Evolutionary conservation across 495 filamentous ascomycete genomes (phyloP).

Genomic region (Aspergillus cristatus): DNA sequence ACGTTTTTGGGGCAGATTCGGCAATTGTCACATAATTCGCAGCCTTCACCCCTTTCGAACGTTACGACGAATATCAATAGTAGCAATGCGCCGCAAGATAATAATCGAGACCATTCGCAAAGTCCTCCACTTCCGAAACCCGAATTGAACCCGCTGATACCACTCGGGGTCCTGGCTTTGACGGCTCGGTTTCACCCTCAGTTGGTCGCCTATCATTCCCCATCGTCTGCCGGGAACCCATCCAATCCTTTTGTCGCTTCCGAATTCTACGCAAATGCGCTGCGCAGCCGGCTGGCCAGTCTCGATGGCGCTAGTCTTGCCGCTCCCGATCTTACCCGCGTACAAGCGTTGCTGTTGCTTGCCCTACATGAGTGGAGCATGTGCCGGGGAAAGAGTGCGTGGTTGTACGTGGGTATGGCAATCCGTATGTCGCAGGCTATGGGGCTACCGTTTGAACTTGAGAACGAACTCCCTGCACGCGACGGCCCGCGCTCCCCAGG

Average conservation of each 20-base stretch:
- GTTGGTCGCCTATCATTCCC: constrained; percentile 56
- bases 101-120: constrained; percentile 16
- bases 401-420: constrained; percentile 69
- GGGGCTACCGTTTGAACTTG: constrained; percentile 56
- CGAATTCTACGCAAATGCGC: constrained; percentile 68
- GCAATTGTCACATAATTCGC: constrained; percentile 31
- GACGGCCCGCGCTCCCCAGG: constrained; percentile 34
- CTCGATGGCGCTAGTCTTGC: constrained; percentile 44
- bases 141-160: constrained; percentile 54
- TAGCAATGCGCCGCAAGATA: not conserved
- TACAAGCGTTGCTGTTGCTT: constrained; percentile 74
- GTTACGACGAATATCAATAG: constrained; percentile 1
- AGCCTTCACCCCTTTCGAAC: constrained; percentile 2
- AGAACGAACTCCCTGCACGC: constrained; percentile 34
- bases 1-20: constrained; percentile 56
- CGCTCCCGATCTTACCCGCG: constrained; percentile 53
- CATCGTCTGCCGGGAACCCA: constrained; percentile 30
- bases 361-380: constrained; percentile 81
- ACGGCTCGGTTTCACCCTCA: constrained; percentile 69
- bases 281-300: constrained; percentile 55
- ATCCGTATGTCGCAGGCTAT: constrained; percentile 66
- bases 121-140: constrained; percentile 20
- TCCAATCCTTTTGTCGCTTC: constrained; percentile 60
- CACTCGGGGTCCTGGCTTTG: constrained; percentile 68
- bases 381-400: constrained; percentile 64